A percentile compares a stretch with the other conserved stretches of the same genome.
phyloP scores from a whole-genome alignment of 257 asterid species.

The Dorcoceras hygrometricum region DNA sequence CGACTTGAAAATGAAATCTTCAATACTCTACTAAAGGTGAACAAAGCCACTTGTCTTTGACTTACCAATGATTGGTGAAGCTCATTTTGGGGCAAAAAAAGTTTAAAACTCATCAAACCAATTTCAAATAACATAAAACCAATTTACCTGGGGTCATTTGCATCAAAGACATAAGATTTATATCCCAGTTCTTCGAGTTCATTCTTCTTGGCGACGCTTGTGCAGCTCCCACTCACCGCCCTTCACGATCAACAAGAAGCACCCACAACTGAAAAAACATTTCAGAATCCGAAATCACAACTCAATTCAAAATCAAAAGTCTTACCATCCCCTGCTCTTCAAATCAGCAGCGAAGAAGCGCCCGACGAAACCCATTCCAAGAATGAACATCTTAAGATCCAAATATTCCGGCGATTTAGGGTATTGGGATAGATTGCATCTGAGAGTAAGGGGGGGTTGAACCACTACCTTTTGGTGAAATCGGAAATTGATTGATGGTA shows the following conservation, averaged over 20 bases:
- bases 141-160: conserved; percentile 59
- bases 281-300: background rate
- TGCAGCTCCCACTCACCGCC: conserved; percentile 79
- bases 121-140: background rate
- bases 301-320: background rate
- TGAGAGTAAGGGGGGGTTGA: conserved; percentile 16
- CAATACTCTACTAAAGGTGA: background rate
- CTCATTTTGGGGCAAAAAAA: too few relatives aligned
- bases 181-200: conserved; percentile 64
- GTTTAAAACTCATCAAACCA: background rate
- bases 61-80: too few relatives aligned
- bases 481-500: conserved; percentile 35
- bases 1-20: background rate
- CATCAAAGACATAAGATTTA: conserved; percentile 55
- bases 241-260: conserved; percentile 35
- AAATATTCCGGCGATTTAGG: conserved; percentile 26
- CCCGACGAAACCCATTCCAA: conserved; percentile 93
- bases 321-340: conserved; percentile 63
- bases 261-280: background rate
- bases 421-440: conserved; percentile 34
- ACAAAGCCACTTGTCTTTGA: too few relatives aligned
- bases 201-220: conserved; percentile 51
- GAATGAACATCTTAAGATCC: conserved; percentile 57
- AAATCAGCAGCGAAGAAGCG: conserved; percentile 69
- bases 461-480: conserved; percentile 18